Base-by-base conservation (phyloP, 352 stramenopile genomes). In the Pythium aristosporum region DNA sequence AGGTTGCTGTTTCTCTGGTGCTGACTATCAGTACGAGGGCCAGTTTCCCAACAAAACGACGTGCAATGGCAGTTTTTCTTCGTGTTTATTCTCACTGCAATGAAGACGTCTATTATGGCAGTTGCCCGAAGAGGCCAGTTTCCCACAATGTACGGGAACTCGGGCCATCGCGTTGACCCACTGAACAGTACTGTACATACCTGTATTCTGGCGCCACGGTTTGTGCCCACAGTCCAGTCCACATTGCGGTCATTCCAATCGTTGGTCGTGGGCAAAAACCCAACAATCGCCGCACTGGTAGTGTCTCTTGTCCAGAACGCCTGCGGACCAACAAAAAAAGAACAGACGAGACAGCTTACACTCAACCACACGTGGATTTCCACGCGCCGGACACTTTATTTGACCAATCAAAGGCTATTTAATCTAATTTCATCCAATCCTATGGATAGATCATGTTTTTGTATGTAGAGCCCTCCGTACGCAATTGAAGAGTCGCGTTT, bases 261-360 rank as follows among this genome's bases (percentile, higher is more conserved):
- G 25, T 30, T 30, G 25, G 25, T 5, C 25, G 3, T 30, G 25
- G 25, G 25, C 25, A 30, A 30, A 30, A 30, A 30, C 25, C 25
- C 1, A 30, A 30, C 25, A 30, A 30, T 30, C 25, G 25, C 34
- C 11, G 6, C 34, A 39, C 34, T 2, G 11, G 11, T 10, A 7
- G 3, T 39, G 25, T 20, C 50, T 43, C 21, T 28, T 25, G 34
- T 49, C 34, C 20, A 57, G n/a, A 43, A 30, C 28, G 42, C 57
- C 34, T 57, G n/a, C 34, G 47, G 47, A 46, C 57, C 57, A 64
- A 64, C 57, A 64, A 64, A 64, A 64, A 64, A 64, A 36, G 57
- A 56, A 16, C 57, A 64, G 57, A 57, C 57, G 57, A 54, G 57
- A 46, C 57, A 50, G 36, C 42, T 57, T 18, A 50, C n/a, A 50